A percentile compares a stretch with the other conserved stretches of the same genome.
Conservation (phyloP, 306 rosid genomes). For the Rubus idaeus region DNA sequence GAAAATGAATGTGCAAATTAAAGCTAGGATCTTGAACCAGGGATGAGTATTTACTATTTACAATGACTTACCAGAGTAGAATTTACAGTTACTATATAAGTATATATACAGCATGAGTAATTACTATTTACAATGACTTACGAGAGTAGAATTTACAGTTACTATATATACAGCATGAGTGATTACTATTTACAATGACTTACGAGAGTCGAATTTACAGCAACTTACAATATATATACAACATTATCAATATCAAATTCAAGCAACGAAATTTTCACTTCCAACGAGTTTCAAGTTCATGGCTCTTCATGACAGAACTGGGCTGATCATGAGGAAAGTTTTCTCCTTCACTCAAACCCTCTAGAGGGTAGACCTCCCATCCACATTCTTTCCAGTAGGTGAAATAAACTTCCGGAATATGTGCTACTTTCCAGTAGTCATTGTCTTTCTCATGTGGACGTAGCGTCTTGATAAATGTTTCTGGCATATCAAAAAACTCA, state of each 20-base stretch:
- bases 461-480: slow-evolving; percentile 10
- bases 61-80: neutral
- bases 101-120: neutral
- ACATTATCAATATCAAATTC: neutral
- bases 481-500: slow-evolving; percentile 23
- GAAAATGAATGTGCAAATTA: neutral
- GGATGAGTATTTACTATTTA: neutral
- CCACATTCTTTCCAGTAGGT: slow-evolving; percentile 16
- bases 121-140: neutral
- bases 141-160: neutral
- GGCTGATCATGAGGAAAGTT: slow-evolving; percentile 2
- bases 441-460: slow-evolving; percentile 1
- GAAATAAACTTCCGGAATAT: slow-evolving; percentile 17
- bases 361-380: slow-evolving; percentile 14
- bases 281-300: slow-evolving; percentile 16
- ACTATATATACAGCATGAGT: neutral
- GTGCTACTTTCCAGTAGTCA: slow-evolving; percentile 12
- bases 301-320: slow-evolving; percentile 9
- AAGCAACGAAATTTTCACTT: neutral
- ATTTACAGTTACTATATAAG: neutral
- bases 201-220: neutral
- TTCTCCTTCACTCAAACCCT: slow-evolving; percentile 11
- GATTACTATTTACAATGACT: neutral
- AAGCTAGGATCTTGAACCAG: neutral
- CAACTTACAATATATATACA: neutral